A percentile compares a stretch with the other conserved stretches of the same genome.
Conservation (phyloP, 495 filamentous ascomycete species). For the Aspergillus olivimuriae region DNA sequence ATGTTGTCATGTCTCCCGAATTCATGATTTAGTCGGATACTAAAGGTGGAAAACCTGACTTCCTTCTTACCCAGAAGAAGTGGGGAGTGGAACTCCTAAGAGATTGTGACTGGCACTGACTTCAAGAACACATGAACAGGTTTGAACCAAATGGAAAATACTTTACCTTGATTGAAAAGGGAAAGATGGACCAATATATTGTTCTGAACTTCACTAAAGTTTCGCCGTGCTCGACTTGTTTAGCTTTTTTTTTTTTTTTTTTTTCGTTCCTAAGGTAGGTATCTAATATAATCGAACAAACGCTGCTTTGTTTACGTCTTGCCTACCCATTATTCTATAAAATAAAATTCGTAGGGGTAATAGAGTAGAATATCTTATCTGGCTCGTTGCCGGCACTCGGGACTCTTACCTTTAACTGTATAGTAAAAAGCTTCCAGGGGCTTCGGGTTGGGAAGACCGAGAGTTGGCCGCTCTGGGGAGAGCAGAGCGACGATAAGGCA, state of each 20-base stretch:
- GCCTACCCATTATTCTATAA: too few species aligned
- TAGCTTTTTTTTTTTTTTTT: not conserved
- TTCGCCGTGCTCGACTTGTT: not conserved
- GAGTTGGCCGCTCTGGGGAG: too few species aligned
- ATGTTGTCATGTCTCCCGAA: too few species aligned
- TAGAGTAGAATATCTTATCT: too few species aligned
- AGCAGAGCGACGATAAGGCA: too few species aligned
- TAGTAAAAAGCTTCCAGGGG: too few species aligned
- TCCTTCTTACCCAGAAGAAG: conserved; percentile 14
- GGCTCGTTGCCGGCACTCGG: too few species aligned
- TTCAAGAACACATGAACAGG: conserved; percentile 13
- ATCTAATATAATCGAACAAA: too few species aligned
- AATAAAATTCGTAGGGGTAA: too few species aligned
- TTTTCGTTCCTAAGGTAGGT: not conserved
- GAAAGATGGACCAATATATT: conserved; percentile 18
- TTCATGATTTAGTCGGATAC: conserved; percentile 11
- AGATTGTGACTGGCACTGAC: conserved; percentile 14
- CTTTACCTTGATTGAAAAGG: conserved; percentile 11
- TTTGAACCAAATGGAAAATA: conserved; percentile 16
- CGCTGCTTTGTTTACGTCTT: too few species aligned
- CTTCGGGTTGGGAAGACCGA: too few species aligned
- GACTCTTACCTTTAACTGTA: too few species aligned
- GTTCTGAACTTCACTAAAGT: conserved; percentile 17
- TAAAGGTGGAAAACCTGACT: conserved; percentile 17
- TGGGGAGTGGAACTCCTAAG: conserved; percentile 17